Conservation (phyloP, 768 basidiomycete species). For the Infundibulicybe gibba region DNA sequence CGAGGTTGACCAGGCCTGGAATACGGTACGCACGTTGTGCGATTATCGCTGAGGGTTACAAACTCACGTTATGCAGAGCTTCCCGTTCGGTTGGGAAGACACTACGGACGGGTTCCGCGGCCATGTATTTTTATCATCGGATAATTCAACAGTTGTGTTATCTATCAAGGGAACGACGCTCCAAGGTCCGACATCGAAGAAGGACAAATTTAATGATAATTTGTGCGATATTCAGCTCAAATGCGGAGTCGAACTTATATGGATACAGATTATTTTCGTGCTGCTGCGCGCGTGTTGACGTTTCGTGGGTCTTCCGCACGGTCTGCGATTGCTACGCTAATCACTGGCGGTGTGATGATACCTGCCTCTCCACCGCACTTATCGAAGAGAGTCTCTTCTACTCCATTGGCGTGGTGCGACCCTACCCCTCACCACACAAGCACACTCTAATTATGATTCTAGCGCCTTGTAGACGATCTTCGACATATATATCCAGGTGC, state of each 20-base stretch:
- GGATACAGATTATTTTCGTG: slow-evolving; percentile 67
- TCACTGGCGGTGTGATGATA: slow-evolving; percentile 70
- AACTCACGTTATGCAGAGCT: slow-evolving; percentile 45
- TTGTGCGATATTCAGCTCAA: slow-evolving; percentile 28
- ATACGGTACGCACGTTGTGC: slow-evolving; percentile 33
- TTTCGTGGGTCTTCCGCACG: slow-evolving; percentile 80
- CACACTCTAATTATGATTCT: slow-evolving; percentile 1
- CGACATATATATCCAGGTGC: slow-evolving; percentile 77
- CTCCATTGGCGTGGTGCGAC: slow-evolving; percentile 75
- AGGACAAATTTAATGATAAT: slow-evolving; percentile 94
- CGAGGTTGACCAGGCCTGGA: slow-evolving; percentile 74
- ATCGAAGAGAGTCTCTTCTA: slow-evolving; percentile 92
- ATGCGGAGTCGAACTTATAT: background rate
- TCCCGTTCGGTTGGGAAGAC: slow-evolving; percentile 77
- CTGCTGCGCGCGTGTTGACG: slow-evolving; percentile 88
- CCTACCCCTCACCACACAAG: background rate
- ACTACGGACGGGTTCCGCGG: slow-evolving; percentile 77
- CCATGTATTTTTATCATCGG: slow-evolving; percentile 77
- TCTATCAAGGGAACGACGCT: slow-evolving; percentile 89
- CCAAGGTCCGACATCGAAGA: slow-evolving; percentile 80
- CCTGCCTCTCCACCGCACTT: slow-evolving; percentile 81
- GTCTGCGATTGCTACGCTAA: slow-evolving; percentile 87
- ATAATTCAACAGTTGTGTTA: slow-evolving; percentile 81
- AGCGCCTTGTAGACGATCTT: slow-evolving; percentile 89
- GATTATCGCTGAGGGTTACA: background rate